A percentile compares a stretch with the other conserved stretches of the same genome.
Evolutionary conservation across 176 grass and related monocot species (phyloP).

Genomic region (Puya raimondii): DNA sequence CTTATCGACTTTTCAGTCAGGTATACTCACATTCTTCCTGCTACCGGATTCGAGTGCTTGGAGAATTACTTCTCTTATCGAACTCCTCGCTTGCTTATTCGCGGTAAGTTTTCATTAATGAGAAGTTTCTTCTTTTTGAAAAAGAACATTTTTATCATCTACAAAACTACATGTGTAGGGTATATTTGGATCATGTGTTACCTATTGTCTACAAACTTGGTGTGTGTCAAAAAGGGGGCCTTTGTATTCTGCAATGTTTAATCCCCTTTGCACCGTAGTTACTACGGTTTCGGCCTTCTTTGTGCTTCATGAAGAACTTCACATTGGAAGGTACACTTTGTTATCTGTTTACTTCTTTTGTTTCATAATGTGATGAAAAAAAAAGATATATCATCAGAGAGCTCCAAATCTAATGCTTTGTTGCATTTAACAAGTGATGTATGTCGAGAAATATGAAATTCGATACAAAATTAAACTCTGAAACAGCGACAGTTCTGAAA

Average conservation of each 20-base stretch:
- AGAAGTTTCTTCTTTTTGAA: background rate
- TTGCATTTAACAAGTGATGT: too few relatives aligned
- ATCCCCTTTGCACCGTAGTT: constrained; percentile 48
- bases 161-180: constrained; percentile 24
- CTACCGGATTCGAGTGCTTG: constrained; percentile 31
- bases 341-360: background rate
- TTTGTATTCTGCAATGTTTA: constrained; percentile 74
- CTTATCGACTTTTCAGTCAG: constrained; percentile 38
- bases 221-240: constrained; percentile 46
- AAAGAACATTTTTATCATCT: too few relatives aligned
- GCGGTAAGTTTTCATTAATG: constrained; percentile 19
- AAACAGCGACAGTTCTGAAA: background rate
- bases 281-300: constrained; percentile 33
- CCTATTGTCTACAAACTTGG: constrained; percentile 69
- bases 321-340: constrained; percentile 49
- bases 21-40: constrained; percentile 23
- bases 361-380: background rate
- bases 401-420: too few relatives aligned
- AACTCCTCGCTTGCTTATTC: constrained; percentile 38
- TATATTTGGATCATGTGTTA: constrained; percentile 44
- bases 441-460: too few relatives aligned
- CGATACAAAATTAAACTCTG: too few relatives aligned
- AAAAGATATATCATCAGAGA: too few relatives aligned
- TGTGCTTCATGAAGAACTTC: constrained; percentile 42
- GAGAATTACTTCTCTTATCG: constrained; percentile 37